Conservation (phyloP, 2,329 filamentous ascomycete species). For the Cladorrhinum sp. region DNA sequence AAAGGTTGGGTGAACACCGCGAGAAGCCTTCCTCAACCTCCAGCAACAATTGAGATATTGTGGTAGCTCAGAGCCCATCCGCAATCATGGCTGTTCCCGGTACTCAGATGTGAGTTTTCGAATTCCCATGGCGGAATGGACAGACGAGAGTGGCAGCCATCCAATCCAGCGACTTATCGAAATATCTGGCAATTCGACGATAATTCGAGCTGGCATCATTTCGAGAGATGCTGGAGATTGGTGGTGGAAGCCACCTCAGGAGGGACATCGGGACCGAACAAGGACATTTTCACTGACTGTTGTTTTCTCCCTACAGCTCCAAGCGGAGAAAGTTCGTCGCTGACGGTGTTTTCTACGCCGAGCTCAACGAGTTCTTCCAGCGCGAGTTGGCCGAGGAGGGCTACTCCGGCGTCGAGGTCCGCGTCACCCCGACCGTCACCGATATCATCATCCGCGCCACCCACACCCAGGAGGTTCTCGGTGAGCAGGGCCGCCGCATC, state of each 20-base stretch:
- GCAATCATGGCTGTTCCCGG: conserved; percentile 60
- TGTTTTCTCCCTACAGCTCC: conserved; percentile 54
- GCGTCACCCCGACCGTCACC: conserved; percentile 99
- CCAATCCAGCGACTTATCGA: not conserved
- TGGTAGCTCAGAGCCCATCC: conserved; percentile 33
- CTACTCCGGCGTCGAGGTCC: conserved; percentile 99
- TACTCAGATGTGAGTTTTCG: conserved; percentile 56
- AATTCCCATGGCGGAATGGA: not conserved
- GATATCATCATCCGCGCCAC: conserved; percentile 99
- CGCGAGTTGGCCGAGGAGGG: conserved; percentile 99
- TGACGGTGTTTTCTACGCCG: conserved; percentile 99
- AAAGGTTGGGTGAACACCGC: conserved; percentile 29
- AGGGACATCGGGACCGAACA: not conserved
- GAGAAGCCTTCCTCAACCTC: conserved; percentile 33
- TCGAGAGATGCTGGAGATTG: not conserved
- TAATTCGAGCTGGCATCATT: not conserved
- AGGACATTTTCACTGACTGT: conserved; percentile 21
- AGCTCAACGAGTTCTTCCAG: conserved; percentile 99
- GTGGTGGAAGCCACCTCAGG: not conserved
- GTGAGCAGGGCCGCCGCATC: conserved; percentile 99
- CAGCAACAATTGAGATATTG: conserved; percentile 37
- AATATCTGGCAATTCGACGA: not conserved
- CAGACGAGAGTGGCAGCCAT: not conserved
- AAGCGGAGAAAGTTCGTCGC: conserved; percentile 94
- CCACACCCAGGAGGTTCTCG: conserved; percentile 99